Base-by-base conservation (phyloP, 495 filamentous ascomycete genomes). In the Durotheca rogersii region DNA sequence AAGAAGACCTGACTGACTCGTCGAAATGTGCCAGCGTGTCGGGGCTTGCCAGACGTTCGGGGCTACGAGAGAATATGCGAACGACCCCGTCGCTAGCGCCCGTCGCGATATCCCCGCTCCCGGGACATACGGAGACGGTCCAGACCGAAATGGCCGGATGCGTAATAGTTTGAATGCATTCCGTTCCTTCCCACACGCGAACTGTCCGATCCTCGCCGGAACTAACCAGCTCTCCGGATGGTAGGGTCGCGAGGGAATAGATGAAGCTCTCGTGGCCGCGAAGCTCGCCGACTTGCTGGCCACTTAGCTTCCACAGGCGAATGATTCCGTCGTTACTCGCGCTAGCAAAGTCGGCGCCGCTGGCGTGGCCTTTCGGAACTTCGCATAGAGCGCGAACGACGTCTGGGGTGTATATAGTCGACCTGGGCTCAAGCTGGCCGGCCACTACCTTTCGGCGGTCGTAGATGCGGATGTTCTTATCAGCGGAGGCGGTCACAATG, bases 121-220 rank as follows among this genome's bases (percentile, higher is more conserved):
- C 84, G 4, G 73, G 36, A 60, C 88, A 93, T 16, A 79, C 88
- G 3, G 90, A 88, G 32, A 99, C 88, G 31, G 81, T 73, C 94
- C 94, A 99, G 1, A 99, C 90, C 0, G 91, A 96, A 29, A 96
- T 95, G 9, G 94, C 94, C 27, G 94, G 94, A 65, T 96, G 94
- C 3, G 91, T 96, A 49, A 99, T 97, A 7, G 90, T 95, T 69
- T 99, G 94, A 42, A 96, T 71, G 62, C 91, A 96, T 38, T 90
- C 74, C 12, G 68, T 80, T 29, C 83, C 84, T 51, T 80, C 82
- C 94, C 94, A 99, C 60, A 99, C 76, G 39, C 89, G 76, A 12
- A 92, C 80, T 6, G 94, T 96, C 36, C 94, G 83, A 69, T 99
- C 94, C 67, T 99, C 94, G 7, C 89, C 88, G 2, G 89, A 83